Conservation (phyloP, 1,284 basidiomycete species). For the Pseudozyma sp. region DNA sequence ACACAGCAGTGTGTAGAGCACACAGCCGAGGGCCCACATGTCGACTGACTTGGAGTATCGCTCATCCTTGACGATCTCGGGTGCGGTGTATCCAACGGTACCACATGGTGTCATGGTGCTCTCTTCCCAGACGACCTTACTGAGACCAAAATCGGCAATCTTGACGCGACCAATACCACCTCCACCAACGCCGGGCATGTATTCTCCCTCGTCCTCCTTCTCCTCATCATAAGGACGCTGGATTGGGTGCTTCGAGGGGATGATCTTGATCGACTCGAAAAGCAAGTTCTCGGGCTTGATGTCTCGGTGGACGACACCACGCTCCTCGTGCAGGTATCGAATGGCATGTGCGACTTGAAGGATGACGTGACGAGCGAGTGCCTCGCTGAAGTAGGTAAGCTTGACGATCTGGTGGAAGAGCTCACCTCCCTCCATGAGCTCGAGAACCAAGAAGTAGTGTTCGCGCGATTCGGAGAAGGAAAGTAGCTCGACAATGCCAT, state of each 20-base stretch:
- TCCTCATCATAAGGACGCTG: slow-evolving; percentile 91
- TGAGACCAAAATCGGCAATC: slow-evolving; percentile 98
- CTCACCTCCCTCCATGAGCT: slow-evolving; percentile 86
- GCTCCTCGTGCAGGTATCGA: slow-evolving; percentile 94
- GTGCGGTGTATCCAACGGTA: slow-evolving; percentile 98
- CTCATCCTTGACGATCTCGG: slow-evolving; percentile 99
- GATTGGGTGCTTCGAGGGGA: slow-evolving; percentile 82
- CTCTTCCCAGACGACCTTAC: slow-evolving; percentile 98
- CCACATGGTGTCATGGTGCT: slow-evolving; percentile 99
- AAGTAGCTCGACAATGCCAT: slow-evolving; percentile 78
- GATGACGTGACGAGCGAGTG: slow-evolving; percentile 82
- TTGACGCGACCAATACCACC: slow-evolving; percentile 98
- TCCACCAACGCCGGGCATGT: slow-evolving; percentile 87
- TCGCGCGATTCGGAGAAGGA: slow-evolving; percentile 81
- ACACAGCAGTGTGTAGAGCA: slow-evolving; percentile 97
- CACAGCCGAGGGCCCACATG: slow-evolving; percentile 99
- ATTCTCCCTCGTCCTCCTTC: slow-evolving; percentile 98
- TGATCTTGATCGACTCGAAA: slow-evolving; percentile 91
- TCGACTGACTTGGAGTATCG: slow-evolving; percentile 98
- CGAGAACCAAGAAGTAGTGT: slow-evolving; percentile 93
- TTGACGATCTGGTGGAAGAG: slow-evolving; percentile 99
- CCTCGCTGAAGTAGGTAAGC: slow-evolving; percentile 96
- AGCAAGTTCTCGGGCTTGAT: slow-evolving; percentile 99
- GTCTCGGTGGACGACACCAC: slow-evolving; percentile 96
- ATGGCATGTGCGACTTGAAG: slow-evolving; percentile 96